Conservation (phyloP, 1,284 basidiomycete genomes). For the Mixia osmundae region DNA sequence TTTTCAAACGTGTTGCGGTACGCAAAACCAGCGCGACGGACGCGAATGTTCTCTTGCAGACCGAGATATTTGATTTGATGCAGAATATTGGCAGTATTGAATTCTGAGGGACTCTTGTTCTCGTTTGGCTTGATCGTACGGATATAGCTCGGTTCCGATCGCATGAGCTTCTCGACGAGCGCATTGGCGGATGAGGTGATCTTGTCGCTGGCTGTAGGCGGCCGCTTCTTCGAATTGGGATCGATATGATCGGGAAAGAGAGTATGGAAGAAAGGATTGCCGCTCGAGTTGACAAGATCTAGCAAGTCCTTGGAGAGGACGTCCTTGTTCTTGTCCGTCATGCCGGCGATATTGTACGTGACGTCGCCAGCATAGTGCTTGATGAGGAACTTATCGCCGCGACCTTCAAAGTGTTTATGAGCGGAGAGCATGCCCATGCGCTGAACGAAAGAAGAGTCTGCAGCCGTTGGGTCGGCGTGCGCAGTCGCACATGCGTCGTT, state of each 20-base stretch:
- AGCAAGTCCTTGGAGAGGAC: conserved; percentile 81
- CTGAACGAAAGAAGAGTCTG: conserved; percentile 93
- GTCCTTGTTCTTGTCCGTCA: conserved; percentile 99
- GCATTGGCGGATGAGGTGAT: conserved; percentile 89
- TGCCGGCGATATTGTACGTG: conserved; percentile 87
- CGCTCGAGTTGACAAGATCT: conserved; percentile 58
- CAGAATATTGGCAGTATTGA: conserved; percentile 78
- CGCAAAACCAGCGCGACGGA: conserved; percentile 88
- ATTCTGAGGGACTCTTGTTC: conserved; percentile 77
- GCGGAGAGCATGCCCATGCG: conserved; percentile 54
- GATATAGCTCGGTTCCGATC: conserved; percentile 91
- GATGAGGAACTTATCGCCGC: conserved; percentile 69
- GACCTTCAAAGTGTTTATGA: conserved; percentile 65
- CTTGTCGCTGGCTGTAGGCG: conserved; percentile 91
- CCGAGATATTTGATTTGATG: conserved; percentile 99
- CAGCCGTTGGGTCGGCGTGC: conserved; percentile 86
- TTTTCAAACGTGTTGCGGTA: conserved; percentile 96
- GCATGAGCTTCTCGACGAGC: conserved; percentile 87
- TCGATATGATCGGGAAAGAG: conserved; percentile 91
- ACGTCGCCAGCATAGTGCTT: conserved; percentile 96
- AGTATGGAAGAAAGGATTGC: conserved; percentile 60
- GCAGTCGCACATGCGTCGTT: conserved; percentile 98
- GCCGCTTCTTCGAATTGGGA: conserved; percentile 89
- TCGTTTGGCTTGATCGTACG: conserved; percentile 99
- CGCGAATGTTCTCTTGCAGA: conserved; percentile 93